phyloP scores from a whole-genome alignment of 164 flowering plant genomes.

The Litsea cubeba region DNA sequence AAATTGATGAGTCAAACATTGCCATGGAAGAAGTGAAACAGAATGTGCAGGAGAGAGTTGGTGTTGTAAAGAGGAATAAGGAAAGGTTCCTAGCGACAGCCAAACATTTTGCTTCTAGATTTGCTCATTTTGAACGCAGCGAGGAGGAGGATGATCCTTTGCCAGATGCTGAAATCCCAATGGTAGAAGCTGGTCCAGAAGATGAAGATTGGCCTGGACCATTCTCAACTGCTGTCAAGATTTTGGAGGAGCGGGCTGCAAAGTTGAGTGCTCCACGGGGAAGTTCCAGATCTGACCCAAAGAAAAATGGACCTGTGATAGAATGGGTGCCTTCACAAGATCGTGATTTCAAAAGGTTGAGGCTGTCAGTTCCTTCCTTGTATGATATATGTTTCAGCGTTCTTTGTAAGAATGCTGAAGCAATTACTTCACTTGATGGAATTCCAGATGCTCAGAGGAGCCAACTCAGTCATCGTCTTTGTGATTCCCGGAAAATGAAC shows the following conservation, averaged over 20 bases:
- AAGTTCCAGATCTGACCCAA: slow-evolving; percentile 1
- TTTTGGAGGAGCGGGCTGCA: slow-evolving; percentile 46
- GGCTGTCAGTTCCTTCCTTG: slow-evolving; percentile 40
- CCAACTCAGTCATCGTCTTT: slow-evolving; percentile 47
- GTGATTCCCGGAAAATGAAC: slow-evolving; percentile 64
- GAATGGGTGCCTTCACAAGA: slow-evolving; percentile 51
- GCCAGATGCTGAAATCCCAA: slow-evolving; percentile 20
- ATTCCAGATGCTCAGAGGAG: slow-evolving; percentile 60
- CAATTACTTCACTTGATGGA: slow-evolving; percentile 54
- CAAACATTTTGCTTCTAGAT: slow-evolving; percentile 37
- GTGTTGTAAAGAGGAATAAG: slow-evolving; percentile 3
- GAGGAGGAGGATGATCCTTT: slow-evolving; percentile 25
- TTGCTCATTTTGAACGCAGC: slow-evolving; percentile 40
- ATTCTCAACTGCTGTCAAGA: slow-evolving; percentile 84
- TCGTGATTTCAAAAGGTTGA: not conserved
- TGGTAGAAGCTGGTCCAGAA: slow-evolving; percentile 14
- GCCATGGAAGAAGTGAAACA: not conserved
- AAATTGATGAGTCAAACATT: not conserved
- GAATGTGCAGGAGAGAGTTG: not conserved
- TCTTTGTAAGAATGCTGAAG: slow-evolving; percentile 59
- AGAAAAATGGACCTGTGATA: slow-evolving; percentile 16
- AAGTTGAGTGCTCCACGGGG: slow-evolving; percentile 18
- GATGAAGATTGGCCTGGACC: slow-evolving; percentile 95
- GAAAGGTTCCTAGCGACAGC: slow-evolving; percentile 36
- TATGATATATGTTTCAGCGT: slow-evolving; percentile 39